Base-by-base conservation (phyloP, 768 basidiomycete genomes). In the Cyclocybe aegerita region DNA sequence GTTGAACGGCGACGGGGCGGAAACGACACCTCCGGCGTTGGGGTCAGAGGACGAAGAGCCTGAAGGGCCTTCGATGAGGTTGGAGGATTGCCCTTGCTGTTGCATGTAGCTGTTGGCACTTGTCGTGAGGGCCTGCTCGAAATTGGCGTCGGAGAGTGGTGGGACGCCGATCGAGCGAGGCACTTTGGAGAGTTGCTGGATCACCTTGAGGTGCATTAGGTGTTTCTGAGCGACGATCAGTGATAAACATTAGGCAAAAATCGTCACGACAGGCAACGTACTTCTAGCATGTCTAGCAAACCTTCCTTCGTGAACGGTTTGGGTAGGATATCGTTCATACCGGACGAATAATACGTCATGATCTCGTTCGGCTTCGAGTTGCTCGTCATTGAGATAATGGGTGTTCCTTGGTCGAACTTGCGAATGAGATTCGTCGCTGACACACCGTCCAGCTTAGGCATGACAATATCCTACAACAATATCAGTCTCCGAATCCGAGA, bases 301-400 rank as follows among this genome's bases (percentile, higher is more conserved):
- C 90, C 89, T 63, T 94, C 85, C 66, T 93, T 92, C n/a, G 91
- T 96, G 71, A 98, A 98, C 3, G 96, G 96, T 67, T 98, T 98
- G 7, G 94, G 90, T 12, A 98, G 74, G 50, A 97, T 89, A 69
- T 98, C 95, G 67, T 95, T 98, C 95, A 98, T 98, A 12, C 94
- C 89, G 37, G 85, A 86, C 29, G 86, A 85, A 65, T 88, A 89
- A 63, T 95, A 96, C 7, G 86, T 90, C 83, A 95, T 85, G 54
- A 96, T 88, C 67, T 96, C 90, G 69, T 88, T 87, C 23, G 94
- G 93, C 60, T 92, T 89, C 48, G 90, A 92, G 67, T 94, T 96
- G 61, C 85, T 88, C 46, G 95, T 98, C 96, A 98, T 98, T 16
- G 93, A 96, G 57, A 98, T 97, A 65, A 98, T 98, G 4, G 96